phyloP scores from a whole-genome alignment of 176 grass and related monocot genomes.

The Oropetium thomaeum region DNA sequence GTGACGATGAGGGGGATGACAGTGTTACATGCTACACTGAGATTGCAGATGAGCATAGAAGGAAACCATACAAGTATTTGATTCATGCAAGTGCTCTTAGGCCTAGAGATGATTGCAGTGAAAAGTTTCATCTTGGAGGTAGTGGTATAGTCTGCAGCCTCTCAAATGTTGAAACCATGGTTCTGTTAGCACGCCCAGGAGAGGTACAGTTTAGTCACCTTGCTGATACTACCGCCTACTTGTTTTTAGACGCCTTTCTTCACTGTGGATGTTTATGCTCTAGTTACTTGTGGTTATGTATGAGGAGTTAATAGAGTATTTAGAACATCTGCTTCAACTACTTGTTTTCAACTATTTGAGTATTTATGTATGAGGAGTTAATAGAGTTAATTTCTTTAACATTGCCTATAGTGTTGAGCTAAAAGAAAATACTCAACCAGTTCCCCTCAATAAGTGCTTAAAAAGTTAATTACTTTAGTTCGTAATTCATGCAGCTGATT shows the following conservation, averaged over 20 bases:
- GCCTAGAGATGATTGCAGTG: background rate
- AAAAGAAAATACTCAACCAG: background rate
- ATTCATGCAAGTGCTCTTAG: background rate
- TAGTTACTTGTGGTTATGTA: background rate
- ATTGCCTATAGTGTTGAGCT: background rate
- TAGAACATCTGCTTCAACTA: background rate
- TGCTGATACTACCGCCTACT: background rate
- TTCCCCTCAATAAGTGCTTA: background rate
- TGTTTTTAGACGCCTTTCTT: background rate
- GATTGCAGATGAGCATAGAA: background rate
- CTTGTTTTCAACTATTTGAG: no score
- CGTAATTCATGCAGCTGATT: background rate
- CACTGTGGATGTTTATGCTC: background rate
- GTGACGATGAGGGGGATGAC: background rate
- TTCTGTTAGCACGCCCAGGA: conserved; percentile 1
- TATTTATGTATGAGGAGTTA: no score
- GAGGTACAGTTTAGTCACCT: conserved; percentile 4
- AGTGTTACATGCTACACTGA: background rate
- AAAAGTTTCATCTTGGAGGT: background rate
- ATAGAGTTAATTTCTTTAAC: background rate
- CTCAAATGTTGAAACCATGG: conserved; percentile 12
- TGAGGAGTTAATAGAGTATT: background rate
- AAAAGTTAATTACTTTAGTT: background rate
- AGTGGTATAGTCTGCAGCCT: background rate
- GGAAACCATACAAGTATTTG: background rate